phyloP scores from a whole-genome alignment of 805 yeast genomes.

The Metschnikowia amazonensis region DNA sequence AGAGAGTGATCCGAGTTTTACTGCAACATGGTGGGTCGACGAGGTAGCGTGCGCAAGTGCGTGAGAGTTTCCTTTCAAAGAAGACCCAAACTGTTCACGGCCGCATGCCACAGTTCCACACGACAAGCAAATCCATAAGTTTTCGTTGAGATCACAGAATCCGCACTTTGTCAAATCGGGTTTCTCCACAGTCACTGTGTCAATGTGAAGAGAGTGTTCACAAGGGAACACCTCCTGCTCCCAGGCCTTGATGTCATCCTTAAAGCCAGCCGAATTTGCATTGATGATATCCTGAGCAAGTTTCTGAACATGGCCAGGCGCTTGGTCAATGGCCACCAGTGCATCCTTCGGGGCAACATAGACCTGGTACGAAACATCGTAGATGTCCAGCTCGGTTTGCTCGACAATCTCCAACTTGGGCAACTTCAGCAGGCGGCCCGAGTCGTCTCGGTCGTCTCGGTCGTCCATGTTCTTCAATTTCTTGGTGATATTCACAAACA shows the following conservation, averaged over 20 bases:
- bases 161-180: constrained; percentile 44
- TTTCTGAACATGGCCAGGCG: constrained; percentile 21
- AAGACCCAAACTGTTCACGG: constrained; percentile 87
- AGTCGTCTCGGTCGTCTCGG: constrained; percentile 5
- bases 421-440: constrained; percentile 37
- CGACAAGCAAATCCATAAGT: constrained; percentile 86
- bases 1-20: constrained; percentile 85
- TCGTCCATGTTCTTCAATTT: constrained; percentile 35
- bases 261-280: constrained; percentile 56
- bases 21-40: constrained; percentile 73
- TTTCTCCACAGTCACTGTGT: constrained; percentile 32
- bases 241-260: constrained; percentile 85
- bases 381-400: constrained; percentile 58
- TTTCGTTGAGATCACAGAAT: constrained; percentile 63
- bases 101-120: constrained; percentile 97
- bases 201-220: constrained; percentile 62
- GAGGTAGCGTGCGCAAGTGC: constrained; percentile 68
- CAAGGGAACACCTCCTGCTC: constrained; percentile 83
- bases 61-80: constrained; percentile 85
- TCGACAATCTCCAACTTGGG: constrained; percentile 67
- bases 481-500: constrained; percentile 59
- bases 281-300: constrained; percentile 45
- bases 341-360: constrained; percentile 36
- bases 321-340: constrained; percentile 20
- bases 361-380: constrained; percentile 41